Conservation (phyloP, 2,329 filamentous ascomycete genomes). For the Xylogone sp. region DNA sequence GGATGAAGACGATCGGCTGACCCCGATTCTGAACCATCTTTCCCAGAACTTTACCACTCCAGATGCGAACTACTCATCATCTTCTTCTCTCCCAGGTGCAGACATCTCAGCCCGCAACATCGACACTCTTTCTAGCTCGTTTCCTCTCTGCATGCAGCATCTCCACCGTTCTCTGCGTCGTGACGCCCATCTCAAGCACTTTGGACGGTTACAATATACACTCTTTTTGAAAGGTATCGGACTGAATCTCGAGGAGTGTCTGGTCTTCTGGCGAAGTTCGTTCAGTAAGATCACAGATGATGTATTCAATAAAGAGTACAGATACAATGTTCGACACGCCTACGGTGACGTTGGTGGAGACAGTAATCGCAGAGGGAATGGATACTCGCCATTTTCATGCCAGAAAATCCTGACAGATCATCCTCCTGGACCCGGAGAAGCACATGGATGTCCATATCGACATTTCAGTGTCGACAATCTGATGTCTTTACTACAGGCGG, state of each 20-base stretch:
- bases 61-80: conserved; percentile 73
- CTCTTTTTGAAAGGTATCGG: conserved; percentile 97
- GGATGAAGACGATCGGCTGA: conserved; percentile 91
- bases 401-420: conserved; percentile 93
- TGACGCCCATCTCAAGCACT: conserved; percentile 91
- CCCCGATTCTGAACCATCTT: conserved; percentile 73
- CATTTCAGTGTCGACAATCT: conserved; percentile 91
- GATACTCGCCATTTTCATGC: conserved; percentile 89
- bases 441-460: conserved; percentile 93
- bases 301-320: conserved; percentile 94
- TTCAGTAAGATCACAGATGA: conserved; percentile 91
- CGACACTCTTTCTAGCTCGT: conserved; percentile 74
- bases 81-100: conserved; percentile 62
- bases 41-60: conserved; percentile 94
- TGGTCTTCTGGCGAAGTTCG: conserved; percentile 83
- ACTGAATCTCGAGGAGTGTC: conserved; percentile 82
- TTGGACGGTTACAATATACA: conserved; percentile 87
- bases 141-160: conserved; percentile 92
- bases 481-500: conserved; percentile 67
- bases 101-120: conserved; percentile 76
- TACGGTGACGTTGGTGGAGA: conserved; percentile 97
- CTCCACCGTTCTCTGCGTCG: conserved; percentile 82
- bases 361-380: conserved; percentile 76
- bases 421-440: conserved; percentile 79
- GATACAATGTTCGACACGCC: conserved; percentile 91